Evolutionary conservation across 139 green algal genomes (phyloP), one percentile per base, ranked within the genome.

Genomic region (Asterochloris erici): DNA sequence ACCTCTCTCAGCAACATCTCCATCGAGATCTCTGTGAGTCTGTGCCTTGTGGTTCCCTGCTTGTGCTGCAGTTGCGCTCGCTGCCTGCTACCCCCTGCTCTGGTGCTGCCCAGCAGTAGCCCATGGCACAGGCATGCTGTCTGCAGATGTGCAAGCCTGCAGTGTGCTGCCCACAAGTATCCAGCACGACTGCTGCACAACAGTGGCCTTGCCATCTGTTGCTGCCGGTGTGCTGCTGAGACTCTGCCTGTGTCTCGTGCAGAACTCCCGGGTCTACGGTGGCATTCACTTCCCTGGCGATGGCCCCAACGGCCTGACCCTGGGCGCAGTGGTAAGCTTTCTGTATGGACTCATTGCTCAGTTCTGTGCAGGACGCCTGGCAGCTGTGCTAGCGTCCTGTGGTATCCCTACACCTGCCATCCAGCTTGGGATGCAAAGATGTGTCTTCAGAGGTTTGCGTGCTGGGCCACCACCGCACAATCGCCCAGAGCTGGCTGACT

Each of bases 231-330:
- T 54, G 38, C 38, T 54, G 38, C 38, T 54, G 38, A 10, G 38
- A 54, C 38, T 54, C 38, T 54, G 38, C 38, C 38, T 54, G 38
- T 54, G 38, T 54, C 38, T 10, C 6, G 38, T 54, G 38, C 38
- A 54, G 27, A 78, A 78, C 74, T 63, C 27, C 74, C 27, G 74
- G 17, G 74, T 78, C 28, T 78, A 78, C 38, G 74, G 74, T 15
- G 74, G 74, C 74, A 78, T 78, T n/a, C 74, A 78, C 28, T 78
- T 78, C 74, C 74, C 74, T 16, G 62, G 74, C 74, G 61, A 27
- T 78, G 74, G 74, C 28, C 74, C 74, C 23, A 63, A 64, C 62
- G 74, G 74, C 74, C 29, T 78, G 74, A 64, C 28, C 62, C 27
- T 78, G 14, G 74, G 74, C 14, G 38, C 38, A 66, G 28, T 78